phyloP scores from a whole-genome alignment of 2,329 filamentous ascomycete genomes.

The Periconia digitata region DNA sequence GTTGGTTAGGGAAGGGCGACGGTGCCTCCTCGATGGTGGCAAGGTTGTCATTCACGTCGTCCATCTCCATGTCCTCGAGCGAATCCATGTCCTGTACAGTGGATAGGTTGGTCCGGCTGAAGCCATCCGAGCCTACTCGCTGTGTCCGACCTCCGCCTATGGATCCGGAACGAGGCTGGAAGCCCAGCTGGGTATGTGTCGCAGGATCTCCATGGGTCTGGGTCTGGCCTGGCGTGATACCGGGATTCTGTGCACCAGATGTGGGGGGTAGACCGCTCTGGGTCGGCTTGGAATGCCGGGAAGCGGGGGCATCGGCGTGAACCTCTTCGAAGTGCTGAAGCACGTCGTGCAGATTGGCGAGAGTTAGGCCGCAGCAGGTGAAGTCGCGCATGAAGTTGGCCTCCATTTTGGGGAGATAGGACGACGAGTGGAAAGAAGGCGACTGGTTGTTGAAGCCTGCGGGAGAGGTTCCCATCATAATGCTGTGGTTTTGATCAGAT shows the following conservation, averaged over 20 bases:
- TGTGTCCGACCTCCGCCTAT: slow-evolving; percentile 38
- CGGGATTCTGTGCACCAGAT: slow-evolving; percentile 30
- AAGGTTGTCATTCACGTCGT: slow-evolving; percentile 65
- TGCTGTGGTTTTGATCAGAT: slow-evolving; percentile 57
- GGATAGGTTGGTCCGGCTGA: slow-evolving; percentile 44
- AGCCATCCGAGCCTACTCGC: slow-evolving; percentile 41
- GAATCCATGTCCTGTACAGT: slow-evolving; percentile 70
- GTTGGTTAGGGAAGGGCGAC: slow-evolving; percentile 60
- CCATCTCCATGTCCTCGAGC: slow-evolving; percentile 95
- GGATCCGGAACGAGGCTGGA: slow-evolving; percentile 44
- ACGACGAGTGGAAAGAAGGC: slow-evolving; percentile 95
- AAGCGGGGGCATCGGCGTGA: slow-evolving; percentile 71
- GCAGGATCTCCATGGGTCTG: slow-evolving; percentile 35
- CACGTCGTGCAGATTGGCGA: slow-evolving; percentile 90
- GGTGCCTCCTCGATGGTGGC: slow-evolving; percentile 68
- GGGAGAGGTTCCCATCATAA: slow-evolving; percentile 96
- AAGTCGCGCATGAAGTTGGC: slow-evolving; percentile 98
- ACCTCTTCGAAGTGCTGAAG: slow-evolving; percentile 96
- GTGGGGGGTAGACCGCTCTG: slow-evolving; percentile 44
- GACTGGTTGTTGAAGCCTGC: slow-evolving; percentile 75
- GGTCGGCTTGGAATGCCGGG: slow-evolving; percentile 52
- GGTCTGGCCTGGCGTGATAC: slow-evolving; percentile 49
- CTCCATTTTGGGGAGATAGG: slow-evolving; percentile 93
- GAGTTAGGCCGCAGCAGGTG: slow-evolving; percentile 85
- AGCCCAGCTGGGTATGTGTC: slow-evolving; percentile 40